Conservation (phyloP, 805 yeast species). For the Schwanniomyces pseudopolymorphus region DNA sequence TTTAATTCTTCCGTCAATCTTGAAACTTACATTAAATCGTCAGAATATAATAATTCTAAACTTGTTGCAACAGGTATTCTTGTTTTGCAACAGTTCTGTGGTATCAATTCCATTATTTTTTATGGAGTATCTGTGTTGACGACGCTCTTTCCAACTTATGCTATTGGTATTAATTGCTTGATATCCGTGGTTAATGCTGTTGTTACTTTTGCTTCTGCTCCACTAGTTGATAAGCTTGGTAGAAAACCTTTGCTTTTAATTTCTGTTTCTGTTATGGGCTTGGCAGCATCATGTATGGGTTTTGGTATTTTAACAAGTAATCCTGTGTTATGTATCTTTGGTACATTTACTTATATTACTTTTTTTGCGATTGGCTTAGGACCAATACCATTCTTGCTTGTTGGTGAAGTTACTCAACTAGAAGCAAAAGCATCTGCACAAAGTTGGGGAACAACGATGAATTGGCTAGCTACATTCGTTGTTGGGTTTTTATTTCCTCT, state of each 20-base stretch:
- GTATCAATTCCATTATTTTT: slow-evolving; percentile 88
- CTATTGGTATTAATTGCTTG: slow-evolving; percentile 70
- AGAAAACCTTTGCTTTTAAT: slow-evolving; percentile 66
- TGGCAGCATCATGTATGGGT: slow-evolving; percentile 62
- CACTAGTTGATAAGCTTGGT: slow-evolving; percentile 72
- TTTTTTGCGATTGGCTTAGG: slow-evolving; percentile 92
- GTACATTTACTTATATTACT: slow-evolving; percentile 73
- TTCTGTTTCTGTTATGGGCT: slow-evolving; percentile 69
- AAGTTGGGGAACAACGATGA: slow-evolving; percentile 86
- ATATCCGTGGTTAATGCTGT: slow-evolving; percentile 74
- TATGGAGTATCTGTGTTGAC: slow-evolving; percentile 87
- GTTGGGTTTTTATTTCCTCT: slow-evolving; percentile 83
- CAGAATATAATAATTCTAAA: slow-evolving; percentile 57
- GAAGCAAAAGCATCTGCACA: slow-evolving; percentile 85
- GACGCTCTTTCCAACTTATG: slow-evolving; percentile 66
- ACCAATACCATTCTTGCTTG: slow-evolving; percentile 88
- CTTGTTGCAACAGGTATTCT: slow-evolving; percentile 69
- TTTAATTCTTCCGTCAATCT: slow-evolving; percentile 20
- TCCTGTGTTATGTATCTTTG: slow-evolving; percentile 53
- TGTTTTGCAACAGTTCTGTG: slow-evolving; percentile 87
- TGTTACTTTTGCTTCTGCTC: slow-evolving; percentile 72
- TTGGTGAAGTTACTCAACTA: slow-evolving; percentile 84
- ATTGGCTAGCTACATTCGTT: slow-evolving; percentile 86
- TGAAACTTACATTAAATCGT: slow-evolving; percentile 47
- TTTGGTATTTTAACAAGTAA: slow-evolving; percentile 55